Evolutionary conservation across 202 grass and related monocot genomes (phyloP).

Genomic region (Sporobolus alterniflorus): DNA sequence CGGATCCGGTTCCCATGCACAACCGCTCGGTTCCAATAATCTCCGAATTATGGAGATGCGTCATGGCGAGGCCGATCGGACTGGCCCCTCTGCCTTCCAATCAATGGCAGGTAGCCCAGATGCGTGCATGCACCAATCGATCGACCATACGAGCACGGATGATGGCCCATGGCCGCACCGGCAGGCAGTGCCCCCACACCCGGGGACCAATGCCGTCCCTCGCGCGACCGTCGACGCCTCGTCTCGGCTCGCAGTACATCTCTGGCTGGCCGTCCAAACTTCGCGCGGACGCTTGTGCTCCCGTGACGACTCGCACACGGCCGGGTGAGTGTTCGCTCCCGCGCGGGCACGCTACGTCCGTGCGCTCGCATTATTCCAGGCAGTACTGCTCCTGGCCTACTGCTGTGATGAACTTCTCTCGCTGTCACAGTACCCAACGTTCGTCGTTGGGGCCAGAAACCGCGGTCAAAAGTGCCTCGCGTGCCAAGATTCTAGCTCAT

Average conservation of each 20-base stretch:
- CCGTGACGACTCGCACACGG: no score
- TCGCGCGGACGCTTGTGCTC: no score
- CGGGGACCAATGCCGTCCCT: background rate
- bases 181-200: background rate
- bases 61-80: background rate
- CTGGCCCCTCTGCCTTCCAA: background rate
- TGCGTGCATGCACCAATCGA: background rate
- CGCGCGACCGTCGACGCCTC: background rate
- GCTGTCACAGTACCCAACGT: background rate
- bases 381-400: no score
- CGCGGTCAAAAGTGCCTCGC: background rate
- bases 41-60: constrained; percentile 14
- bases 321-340: no score
- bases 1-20: no score
- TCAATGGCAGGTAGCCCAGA: background rate
- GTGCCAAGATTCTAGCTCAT: background rate
- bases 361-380: background rate
- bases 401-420: no score
- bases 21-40: background rate
- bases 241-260: background rate
- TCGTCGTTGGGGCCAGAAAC: background rate
- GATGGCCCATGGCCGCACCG: background rate
- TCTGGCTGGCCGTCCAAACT: no score
- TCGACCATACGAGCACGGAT: background rate
- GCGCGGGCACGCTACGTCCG: background rate